A percentile compares a stretch with the other conserved stretches of the same genome.
Conservation (phyloP, 306 rosid species). For the Vigna reflexopilosa region DNA sequence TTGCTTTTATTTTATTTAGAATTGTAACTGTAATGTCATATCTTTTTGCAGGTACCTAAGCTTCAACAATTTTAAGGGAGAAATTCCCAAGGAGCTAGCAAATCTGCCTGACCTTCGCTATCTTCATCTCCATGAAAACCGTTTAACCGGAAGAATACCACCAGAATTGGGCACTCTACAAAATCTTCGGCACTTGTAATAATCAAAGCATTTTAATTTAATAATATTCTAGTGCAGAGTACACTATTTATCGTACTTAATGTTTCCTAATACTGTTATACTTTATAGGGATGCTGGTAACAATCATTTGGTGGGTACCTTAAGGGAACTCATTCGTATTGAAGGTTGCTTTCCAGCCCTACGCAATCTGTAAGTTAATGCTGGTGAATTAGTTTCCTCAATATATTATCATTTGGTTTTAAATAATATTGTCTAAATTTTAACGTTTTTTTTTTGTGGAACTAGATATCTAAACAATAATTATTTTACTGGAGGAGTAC, state of each 20-base stretch:
- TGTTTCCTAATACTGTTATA: constrained; percentile 39
- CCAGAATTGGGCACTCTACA: constrained; percentile 92
- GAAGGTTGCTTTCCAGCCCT: constrained; percentile 96
- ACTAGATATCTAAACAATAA: constrained; percentile 88
- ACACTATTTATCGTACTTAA: constrained; percentile 21
- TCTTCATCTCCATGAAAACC: constrained; percentile 93
- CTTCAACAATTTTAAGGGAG: constrained; percentile 97
- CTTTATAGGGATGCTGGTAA: constrained; percentile 88
- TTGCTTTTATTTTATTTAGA: constrained; percentile 23
- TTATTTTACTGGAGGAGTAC: constrained; percentile 94
- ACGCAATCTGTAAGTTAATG: constrained; percentile 83
- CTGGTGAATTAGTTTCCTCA: constrained; percentile 26
- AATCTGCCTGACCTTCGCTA: constrained; percentile 94
- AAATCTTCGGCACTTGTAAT: constrained; percentile 89
- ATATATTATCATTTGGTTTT: neutral
- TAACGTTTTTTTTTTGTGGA: constrained; percentile 38
- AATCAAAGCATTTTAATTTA: constrained; percentile 21
- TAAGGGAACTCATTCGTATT: constrained; percentile 93
- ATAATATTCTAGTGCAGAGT: constrained; percentile 6
- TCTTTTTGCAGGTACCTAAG: constrained; percentile 73
- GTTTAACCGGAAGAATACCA: constrained; percentile 85
- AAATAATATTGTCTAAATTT: constrained; percentile 23
- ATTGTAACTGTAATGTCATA: constrained; percentile 16
- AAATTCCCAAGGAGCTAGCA: constrained; percentile 94
- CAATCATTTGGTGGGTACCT: constrained; percentile 98